Base-by-base conservation (phyloP, 768 basidiomycete species). In the Phlebiopsis flavidoalba region DNA sequence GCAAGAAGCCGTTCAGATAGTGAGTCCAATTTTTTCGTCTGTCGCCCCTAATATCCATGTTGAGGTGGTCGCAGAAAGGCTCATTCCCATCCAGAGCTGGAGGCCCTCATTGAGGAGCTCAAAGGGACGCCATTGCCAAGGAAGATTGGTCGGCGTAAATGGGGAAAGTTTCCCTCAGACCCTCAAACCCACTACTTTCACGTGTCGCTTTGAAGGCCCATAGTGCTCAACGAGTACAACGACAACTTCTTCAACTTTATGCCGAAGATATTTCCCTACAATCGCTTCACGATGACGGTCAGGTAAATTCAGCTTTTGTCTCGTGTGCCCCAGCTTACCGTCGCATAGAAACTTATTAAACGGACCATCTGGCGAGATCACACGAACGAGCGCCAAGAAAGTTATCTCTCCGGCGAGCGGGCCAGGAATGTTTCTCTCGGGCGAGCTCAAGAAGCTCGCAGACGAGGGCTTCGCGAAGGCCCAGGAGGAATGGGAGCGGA, bases 231-330 rank as follows among this genome's bases (percentile, higher is more conserved):
- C 71, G 87, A 95, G 70, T 97, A 96, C 73, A 89, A 93, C 63
- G 95, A 96, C 17, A 83, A 90, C 66, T 96, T 96, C 72, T 98
- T 96, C 75, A 87, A 85, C 66, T 78, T 89, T 19, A 89, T 98
- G 85, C 93, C 95, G 0, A 79, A 75, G 22, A 72, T 96, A 43
- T 94, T 98, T 67, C 93, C 94, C 0, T 98, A 98, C 70, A 99
- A 99, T 76, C 87, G 88, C 64, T 99, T 91, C 71, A 96, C 93
- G 0, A 94, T 98, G 87, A 89, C 82, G 54, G 88, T 91, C 58
- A 55, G n/a, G 87, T 79, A 17, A 31, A 43, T 48, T 19, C 46
- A 19, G 55, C 52, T 0, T 54, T 40, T 24, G 33, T 45, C 8
- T 45, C 37, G 24, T 36, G 50, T 15, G 48, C 22, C 2, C 19